Percentiles rank a stretch among this genome's conserved stretches.
Evolutionary conservation across 352 stramenopile genomes (phyloP).

Genomic region (Phytophthora fragariaefolia): DNA sequence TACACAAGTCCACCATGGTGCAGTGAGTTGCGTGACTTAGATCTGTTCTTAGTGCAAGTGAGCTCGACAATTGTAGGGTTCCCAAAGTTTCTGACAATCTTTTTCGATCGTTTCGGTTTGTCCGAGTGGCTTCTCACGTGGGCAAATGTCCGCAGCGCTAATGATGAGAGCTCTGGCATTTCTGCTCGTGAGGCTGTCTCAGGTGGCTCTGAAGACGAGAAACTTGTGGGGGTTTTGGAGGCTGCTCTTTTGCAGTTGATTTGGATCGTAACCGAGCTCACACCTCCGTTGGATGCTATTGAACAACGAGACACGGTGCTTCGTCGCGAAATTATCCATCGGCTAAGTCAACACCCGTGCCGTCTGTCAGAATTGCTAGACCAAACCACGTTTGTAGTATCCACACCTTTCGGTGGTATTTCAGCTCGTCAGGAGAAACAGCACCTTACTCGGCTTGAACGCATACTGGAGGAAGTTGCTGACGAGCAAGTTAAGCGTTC

Average conservation of each 20-base stretch:
- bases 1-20: constrained; percentile 82
- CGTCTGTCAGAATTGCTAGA: constrained; percentile 79
- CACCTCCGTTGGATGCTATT: constrained; percentile 65
- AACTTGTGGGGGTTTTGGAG: constrained; percentile 74
- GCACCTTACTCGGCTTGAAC: constrained; percentile 64
- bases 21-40: constrained; percentile 73
- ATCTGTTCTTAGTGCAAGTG: constrained; percentile 80
- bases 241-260: constrained; percentile 84
- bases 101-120: constrained; percentile 84
- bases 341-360: constrained; percentile 75
- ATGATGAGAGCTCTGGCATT: constrained; percentile 51
- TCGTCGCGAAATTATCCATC: constrained; percentile 89
- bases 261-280: constrained; percentile 89
- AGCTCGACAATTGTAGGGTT: constrained; percentile 66
- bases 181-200: constrained; percentile 30
- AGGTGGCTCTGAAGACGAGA: constrained; percentile 53
- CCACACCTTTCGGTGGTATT: constrained; percentile 71
- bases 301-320: constrained; percentile 69
- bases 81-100: constrained; percentile 75
- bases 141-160: constrained; percentile 52
- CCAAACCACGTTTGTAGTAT: constrained; percentile 79
- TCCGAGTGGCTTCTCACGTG: constrained; percentile 77
- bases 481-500: constrained; percentile 68
- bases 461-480: constrained; percentile 75
- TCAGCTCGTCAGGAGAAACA: constrained; percentile 68